Base-by-base conservation (phyloP, 2,329 filamentous ascomycete genomes). In the Alternaria brassicicola region DNA sequence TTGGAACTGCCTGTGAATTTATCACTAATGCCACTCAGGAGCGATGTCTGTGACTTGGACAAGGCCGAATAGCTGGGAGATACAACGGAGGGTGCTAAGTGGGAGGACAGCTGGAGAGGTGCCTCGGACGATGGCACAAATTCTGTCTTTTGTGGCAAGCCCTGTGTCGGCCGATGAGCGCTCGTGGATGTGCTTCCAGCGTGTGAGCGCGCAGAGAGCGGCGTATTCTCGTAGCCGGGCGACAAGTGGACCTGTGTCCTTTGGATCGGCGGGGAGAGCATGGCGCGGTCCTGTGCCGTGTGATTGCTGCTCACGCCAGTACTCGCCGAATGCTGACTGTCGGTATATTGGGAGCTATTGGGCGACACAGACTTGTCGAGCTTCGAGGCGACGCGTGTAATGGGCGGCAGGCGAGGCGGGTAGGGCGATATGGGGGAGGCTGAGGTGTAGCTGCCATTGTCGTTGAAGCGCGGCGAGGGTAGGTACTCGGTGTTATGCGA, bases 321-420 rank as follows among this genome's bases (percentile, higher is more conserved):
- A 10, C 43, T 62, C 23, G 49, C 55, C 30, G 62, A 52, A 30
- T 52, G 56, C 42, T 65, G 64, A 39, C 60, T 55, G 43, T 55
- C 26, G 28, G 57, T 57, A 45, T 58, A 47, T 13, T 59, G 62
- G 28, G 68, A 59, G 26, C 50, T 61, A 31, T 31, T 55, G 36
- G 54, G 39, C 35, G 62, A 54, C 23, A 56, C 62, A n/a, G 65
- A 53, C 51, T 63, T 67, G 46, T 73, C 67, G 28, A 72, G 62
- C 64, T 69, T 72, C 26, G 73, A 78, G 52, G 74, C 74, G 19
- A 78, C 67, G 59, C 77, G 74, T 33, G 76, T 65, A 47, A 79
- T 78, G 45, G 77, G 76, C 9, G 77, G 77, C 21, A 79, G 68
- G 52, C 74, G 70, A 13, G 77, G 77, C 17, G 77, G 77, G 33